Evolutionary conservation across 2,329 filamentous ascomycete genomes (phyloP).

Genomic region (Cryoendolithus antarcticus): DNA sequence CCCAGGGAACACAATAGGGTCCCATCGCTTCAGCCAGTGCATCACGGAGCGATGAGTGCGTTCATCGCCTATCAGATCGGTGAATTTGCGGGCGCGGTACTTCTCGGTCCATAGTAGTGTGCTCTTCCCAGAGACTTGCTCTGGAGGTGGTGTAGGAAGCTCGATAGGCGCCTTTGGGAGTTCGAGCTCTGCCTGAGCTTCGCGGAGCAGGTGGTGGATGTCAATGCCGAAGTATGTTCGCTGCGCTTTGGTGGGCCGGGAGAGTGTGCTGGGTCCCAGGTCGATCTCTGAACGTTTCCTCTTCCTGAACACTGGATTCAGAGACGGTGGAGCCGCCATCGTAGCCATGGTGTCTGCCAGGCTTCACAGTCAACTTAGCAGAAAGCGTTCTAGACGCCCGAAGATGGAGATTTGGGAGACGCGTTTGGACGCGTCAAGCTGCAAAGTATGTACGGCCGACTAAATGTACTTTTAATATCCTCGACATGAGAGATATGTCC

Average conservation of each 20-base stretch:
- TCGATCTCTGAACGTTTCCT: conserved; percentile 19
- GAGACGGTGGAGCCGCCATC: conserved; percentile 42
- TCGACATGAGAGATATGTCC: too few relatives aligned
- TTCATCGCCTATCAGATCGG: conserved; percentile 89
- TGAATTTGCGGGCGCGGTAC: conserved; percentile 82
- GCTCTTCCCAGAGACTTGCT: conserved; percentile 21
- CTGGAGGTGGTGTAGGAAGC: conserved; percentile 26
- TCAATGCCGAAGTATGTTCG: conserved; percentile 85
- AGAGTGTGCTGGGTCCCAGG: conserved; percentile 16
- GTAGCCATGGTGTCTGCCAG: conserved; percentile 37
- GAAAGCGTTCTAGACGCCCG: too few relatives aligned
- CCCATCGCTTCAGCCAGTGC: conserved; percentile 90
- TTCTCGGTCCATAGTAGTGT: conserved; percentile 89
- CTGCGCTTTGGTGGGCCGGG: conserved; percentile 48
- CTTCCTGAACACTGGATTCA: conserved; percentile 33
- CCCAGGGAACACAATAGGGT: conserved; percentile 79
- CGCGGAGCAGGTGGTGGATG: conserved; percentile 70
- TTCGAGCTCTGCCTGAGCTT: conserved; percentile 50
- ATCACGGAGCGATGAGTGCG: conserved; percentile 82
- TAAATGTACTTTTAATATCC: too few relatives aligned
- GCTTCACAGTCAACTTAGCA: too few relatives aligned
- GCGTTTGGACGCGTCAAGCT: too few relatives aligned
- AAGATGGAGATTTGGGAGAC: too few relatives aligned
- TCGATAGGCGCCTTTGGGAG: conserved; percentile 19
- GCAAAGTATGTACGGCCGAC: too few relatives aligned